Evolutionary conservation across 768 basidiomycete genomes (phyloP).

Genomic region (Cytidiella melzeri): DNA sequence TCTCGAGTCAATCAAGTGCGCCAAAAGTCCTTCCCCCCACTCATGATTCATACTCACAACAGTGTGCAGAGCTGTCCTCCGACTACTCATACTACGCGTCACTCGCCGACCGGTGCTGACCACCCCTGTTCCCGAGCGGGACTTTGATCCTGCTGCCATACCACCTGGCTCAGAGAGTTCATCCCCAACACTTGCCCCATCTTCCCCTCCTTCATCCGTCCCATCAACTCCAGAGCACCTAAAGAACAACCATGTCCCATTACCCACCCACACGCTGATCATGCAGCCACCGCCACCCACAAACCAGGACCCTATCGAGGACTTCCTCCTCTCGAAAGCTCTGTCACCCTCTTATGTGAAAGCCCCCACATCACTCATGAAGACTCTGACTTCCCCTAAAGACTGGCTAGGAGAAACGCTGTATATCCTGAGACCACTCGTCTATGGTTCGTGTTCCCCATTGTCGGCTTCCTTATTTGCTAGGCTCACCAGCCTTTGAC

Average conservation of each 20-base stretch:
- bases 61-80: constrained; percentile 58
- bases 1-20: constrained; percentile 83
- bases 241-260: constrained; percentile 65
- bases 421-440: constrained; percentile 66
- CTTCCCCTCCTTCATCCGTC: constrained; percentile 49
- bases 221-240: constrained; percentile 73
- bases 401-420: constrained; percentile 73
- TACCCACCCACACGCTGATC: constrained; percentile 61
- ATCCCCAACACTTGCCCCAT: constrained; percentile 56
- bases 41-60: constrained; percentile 1
- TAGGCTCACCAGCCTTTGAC: constrained; percentile 1
- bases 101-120: constrained; percentile 73
- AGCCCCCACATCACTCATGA: constrained; percentile 61
- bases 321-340: constrained; percentile 78
- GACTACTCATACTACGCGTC: constrained; percentile 64
- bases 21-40: constrained; percentile 5
- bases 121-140: constrained; percentile 81
- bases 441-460: constrained; percentile 54
- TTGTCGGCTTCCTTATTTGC: not conserved
- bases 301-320: constrained; percentile 60
- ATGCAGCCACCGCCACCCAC: constrained; percentile 43
- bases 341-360: constrained; percentile 68
- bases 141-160: constrained; percentile 71
- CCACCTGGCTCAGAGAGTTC: constrained; percentile 46
- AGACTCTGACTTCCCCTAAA: constrained; percentile 50